Evolutionary conservation across 331 rosid species (phyloP).

Genomic region (Stylosanthes scabra): DNA sequence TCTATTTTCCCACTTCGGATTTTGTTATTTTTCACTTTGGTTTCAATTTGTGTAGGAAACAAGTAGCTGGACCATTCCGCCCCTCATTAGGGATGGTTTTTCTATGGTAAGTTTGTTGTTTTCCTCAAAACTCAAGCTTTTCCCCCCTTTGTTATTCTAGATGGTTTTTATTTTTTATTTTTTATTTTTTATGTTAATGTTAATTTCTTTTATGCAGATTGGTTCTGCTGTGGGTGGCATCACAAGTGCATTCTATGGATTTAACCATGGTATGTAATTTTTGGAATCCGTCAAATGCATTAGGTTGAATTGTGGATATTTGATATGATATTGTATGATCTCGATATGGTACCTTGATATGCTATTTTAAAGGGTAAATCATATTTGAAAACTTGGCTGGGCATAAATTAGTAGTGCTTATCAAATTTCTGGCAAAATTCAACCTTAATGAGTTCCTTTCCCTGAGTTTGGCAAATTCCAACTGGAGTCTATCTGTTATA

Average conservation of each 20-base stretch:
- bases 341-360: slow-evolving; percentile 14
- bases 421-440: background rate
- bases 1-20: background rate
- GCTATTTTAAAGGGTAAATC: slow-evolving; percentile 15
- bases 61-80: slow-evolving; percentile 63
- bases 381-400: slow-evolving; percentile 8
- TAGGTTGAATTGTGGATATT: background rate
- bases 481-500: too few relatives aligned
- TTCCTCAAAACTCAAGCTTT: slow-evolving; percentile 30
- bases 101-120: slow-evolving; percentile 63
- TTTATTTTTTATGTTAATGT: too few relatives aligned
- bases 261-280: slow-evolving; percentile 70
- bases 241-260: slow-evolving; percentile 93
- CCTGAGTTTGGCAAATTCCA: too few relatives aligned
- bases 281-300: background rate
- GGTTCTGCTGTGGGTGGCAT: slow-evolving; percentile 97
- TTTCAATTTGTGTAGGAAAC: slow-evolving; percentile 1
- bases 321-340: background rate
- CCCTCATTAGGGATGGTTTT: slow-evolving; percentile 83
- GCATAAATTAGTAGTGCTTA: background rate
- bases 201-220: slow-evolving; percentile 53
- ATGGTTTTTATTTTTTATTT: too few relatives aligned
- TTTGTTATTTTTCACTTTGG: background rate
- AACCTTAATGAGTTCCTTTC: background rate
- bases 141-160: too few relatives aligned